A percentile compares a stretch with the other conserved stretches of the same genome.
phyloP scores from a whole-genome alignment of 768 basidiomycete species.

The Leccinum obscurum region DNA sequence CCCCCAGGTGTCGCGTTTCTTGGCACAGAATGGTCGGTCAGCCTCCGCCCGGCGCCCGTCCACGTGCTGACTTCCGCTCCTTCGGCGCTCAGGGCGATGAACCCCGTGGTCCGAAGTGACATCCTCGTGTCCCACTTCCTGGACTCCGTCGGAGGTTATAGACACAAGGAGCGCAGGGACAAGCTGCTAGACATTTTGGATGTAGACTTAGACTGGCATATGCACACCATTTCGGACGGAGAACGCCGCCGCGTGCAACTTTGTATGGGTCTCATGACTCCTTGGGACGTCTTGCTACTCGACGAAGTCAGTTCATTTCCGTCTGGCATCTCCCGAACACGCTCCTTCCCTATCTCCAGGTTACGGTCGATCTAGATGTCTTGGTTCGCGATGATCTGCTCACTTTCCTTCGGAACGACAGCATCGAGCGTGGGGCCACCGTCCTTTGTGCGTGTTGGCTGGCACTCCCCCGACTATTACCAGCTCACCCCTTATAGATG shows the following conservation, averaged over 20 bases:
- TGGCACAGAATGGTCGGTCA: conserved; percentile 87
- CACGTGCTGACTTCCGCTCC: neutral
- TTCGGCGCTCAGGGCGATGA: conserved; percentile 74
- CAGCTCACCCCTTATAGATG: conserved; percentile 52
- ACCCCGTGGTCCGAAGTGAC: conserved; percentile 93
- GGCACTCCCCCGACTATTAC: neutral
- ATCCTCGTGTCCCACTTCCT: conserved; percentile 91
- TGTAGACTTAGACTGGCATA: conserved; percentile 94
- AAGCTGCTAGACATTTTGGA: conserved; percentile 87
- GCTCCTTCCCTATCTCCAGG: conserved; percentile 42
- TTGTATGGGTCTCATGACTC: conserved; percentile 92
- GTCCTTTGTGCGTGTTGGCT: conserved; percentile 65
- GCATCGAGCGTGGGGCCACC: conserved; percentile 76
- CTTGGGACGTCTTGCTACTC: conserved; percentile 90
- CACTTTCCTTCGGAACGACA: conserved; percentile 81
- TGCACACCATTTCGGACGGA: conserved; percentile 95
- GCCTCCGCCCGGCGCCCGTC: neutral
- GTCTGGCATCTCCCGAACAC: conserved; percentile 1
- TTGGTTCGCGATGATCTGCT: conserved; percentile 92
- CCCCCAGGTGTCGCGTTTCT: conserved; percentile 83
- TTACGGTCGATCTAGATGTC: conserved; percentile 96
- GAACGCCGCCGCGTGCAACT: conserved; percentile 93
- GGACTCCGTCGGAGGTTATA: conserved; percentile 96
- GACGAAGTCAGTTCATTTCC: conserved; percentile 68
- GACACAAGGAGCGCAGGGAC: conserved; percentile 88